Evolutionary conservation across 2,329 filamentous ascomycete genomes (phyloP), one percentile per base, ranked within the genome.

Genomic region (Exophiala mesophila): DNA sequence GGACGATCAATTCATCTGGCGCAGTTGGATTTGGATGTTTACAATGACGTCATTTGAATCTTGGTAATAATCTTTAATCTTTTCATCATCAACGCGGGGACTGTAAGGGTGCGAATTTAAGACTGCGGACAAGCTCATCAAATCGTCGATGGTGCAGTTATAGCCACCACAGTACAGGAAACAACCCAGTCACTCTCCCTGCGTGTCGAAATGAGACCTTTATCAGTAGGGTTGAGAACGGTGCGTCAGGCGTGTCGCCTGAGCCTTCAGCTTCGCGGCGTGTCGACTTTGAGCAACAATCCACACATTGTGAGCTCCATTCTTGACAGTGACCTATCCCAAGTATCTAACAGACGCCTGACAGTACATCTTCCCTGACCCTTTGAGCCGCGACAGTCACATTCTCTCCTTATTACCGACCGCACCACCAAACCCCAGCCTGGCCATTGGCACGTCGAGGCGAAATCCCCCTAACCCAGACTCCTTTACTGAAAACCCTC

Each of bases 341-440:
- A n/a, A 31, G 5, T 18, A 19, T 5, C 32, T 33, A 38, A 39
- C 24, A 12, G 28, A 6, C 15, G 10, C 31, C n/a, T 16, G 33
- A 17, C 24, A 57, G 55, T 57, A 54, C 35, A 49, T 52, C 36
- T 58, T 53, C 56, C 62, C 66, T 18, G 63, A 69, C 46, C 62
- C 68, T n/a, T 33, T 48, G 42, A 51, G 47, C 58, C 63, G 43
- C 57, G 56, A 36, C 57, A 52, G 49, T 62, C 58, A 59, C 41
- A 59, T 78, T 44, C 68, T 82, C 16, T 73, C 77, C n/a, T 68
- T 79, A 38, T 66, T 82, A 8, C 66, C 76, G 3, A 73, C 72
- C 3, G 59, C 66, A 5, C 77, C 78, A 2, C 71, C 76, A 6
- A 76, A 66, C 15, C 59, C 65, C 4, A 63, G 71, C 12, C 66